Evolutionary conservation across 257 asterid genomes (phyloP), one percentile per base, ranked within the genome.

Genomic region (Eucommia ulmoides): DNA sequence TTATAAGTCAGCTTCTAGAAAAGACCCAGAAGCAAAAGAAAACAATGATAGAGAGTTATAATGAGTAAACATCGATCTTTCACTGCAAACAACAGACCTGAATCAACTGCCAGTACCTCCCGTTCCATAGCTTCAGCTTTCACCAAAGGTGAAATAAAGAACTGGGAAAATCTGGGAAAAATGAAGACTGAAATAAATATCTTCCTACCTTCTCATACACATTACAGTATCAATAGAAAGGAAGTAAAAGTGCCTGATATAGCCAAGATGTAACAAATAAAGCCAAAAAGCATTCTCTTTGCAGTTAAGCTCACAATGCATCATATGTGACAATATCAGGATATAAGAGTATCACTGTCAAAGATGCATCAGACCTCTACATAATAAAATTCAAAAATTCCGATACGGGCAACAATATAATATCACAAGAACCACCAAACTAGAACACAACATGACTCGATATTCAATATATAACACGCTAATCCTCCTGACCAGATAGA

Each of bases 71-170:
- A 29, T 5, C 12, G 8, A 29, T 6, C 38, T 5, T 5, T 29
- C 38, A 5, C 38, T 5, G 12, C 38, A 5, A 29, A 70, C 60
- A 62, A n/a, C 60, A 60, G 33, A 89, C 98, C 98, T 67, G 98
- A 91, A 63, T 91, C 94, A 33, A 91, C 99, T 19, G 99, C 96
- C 51, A 76, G 74, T 11, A 91, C 77, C 80, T 91, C 99, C 59
- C 96, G 75, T 52, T 86, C 99, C 99, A 91, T 86, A 61, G 96
- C 99, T 61, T 83, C 99, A 62, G 89, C 84, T 74, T 91, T 86
- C 45, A 83, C 83, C 62, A 91, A 65, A 33, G 99, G 96, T 41
- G 94, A 83, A 52, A 68, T 65, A 45, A 91, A 91, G 78, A 91
- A 86, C 55, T 83, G 96, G 61, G 96, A 79, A 74, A 91, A 91